phyloP scores from a whole-genome alignment of 73 alveolate species.

The Loxodes magnus region DNA sequence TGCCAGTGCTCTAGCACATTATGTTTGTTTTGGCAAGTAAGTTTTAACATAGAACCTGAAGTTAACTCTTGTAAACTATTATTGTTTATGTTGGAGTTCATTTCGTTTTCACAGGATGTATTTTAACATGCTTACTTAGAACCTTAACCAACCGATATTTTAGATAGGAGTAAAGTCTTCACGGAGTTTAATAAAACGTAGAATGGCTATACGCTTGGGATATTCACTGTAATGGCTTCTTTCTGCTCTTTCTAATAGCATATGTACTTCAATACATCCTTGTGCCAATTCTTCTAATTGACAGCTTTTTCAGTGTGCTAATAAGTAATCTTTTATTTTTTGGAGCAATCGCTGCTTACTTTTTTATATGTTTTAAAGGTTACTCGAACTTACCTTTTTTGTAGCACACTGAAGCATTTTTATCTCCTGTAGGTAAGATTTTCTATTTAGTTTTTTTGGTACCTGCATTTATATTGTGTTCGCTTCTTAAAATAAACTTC shows the following conservation, averaged over 20 bases:
- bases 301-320: constrained; percentile 4
- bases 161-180: not conserved
- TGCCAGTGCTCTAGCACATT: not conserved
- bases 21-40: not conserved
- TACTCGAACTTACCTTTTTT: constrained; percentile 4
- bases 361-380: not conserved
- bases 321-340: not conserved
- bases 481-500: too few relatives aligned
- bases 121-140: constrained; percentile 1
- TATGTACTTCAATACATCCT: constrained; percentile 8
- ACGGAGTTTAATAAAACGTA: constrained; percentile 5
- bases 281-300: not conserved
- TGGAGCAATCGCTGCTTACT: not conserved
- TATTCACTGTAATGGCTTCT: constrained; percentile 5
- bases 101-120: not conserved
- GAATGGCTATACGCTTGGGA: constrained; percentile 10
- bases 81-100: not conserved
- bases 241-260: constrained; percentile 5
- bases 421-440: too few relatives aligned
- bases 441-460: too few relatives aligned
- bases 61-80: not conserved
- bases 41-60: not conserved
- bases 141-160: not conserved
- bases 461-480: too few relatives aligned
- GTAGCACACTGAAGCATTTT: constrained; percentile 4